Evolutionary conservation across 108 stramenopile genomes (phyloP).

Genomic region (Stephanodiscus triporus): DNA sequence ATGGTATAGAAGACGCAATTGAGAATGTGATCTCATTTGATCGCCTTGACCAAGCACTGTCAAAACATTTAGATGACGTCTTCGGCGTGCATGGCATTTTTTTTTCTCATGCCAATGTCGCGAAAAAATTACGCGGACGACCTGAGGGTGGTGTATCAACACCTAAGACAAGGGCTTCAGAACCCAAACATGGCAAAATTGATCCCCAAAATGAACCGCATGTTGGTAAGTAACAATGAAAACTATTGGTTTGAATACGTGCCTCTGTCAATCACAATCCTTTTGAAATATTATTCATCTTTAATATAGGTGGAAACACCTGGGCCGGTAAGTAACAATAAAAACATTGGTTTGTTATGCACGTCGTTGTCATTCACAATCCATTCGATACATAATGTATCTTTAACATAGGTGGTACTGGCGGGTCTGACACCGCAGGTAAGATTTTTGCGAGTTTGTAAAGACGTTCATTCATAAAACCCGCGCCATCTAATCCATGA

Average conservation of each 20-base stretch:
- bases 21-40: conserved; percentile 88
- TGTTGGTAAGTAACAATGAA: conserved; percentile 34
- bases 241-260: neutral
- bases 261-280: neutral
- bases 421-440: conserved; percentile 90
- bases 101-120: conserved; percentile 14
- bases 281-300: neutral
- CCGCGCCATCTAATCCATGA: neutral
- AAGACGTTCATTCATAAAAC: neutral
- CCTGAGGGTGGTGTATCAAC: conserved; percentile 36
- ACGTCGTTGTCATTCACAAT: neutral
- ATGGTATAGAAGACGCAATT: conserved; percentile 69
- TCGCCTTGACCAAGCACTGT: conserved; percentile 55
- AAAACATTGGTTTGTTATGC: neutral
- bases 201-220: conserved; percentile 76
- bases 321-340: conserved; percentile 62
- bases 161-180: conserved; percentile 35
- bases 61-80: conserved; percentile 47
- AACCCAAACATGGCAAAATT: conserved; percentile 73
- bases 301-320: conserved; percentile 71
- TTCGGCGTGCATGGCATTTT: conserved; percentile 59
- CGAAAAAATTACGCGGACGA: neutral
- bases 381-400: neutral
- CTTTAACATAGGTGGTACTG: conserved; percentile 67
- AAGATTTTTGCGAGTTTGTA: neutral